Percentiles rank a stretch among this genome's conserved stretches.
Conservation (phyloP, 1,139 yeast genomes). For the Candida neerlandica region DNA sequence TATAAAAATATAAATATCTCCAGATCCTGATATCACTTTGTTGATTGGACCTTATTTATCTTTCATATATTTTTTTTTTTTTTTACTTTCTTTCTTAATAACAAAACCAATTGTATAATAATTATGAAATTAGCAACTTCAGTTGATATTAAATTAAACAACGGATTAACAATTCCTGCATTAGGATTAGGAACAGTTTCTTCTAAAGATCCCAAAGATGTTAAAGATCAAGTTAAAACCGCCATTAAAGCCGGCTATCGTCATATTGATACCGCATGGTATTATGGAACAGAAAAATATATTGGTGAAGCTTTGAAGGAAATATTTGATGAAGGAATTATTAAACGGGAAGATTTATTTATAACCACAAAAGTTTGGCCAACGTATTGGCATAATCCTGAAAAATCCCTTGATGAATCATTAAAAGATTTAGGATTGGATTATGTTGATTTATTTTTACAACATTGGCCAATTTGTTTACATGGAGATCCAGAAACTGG, state of each 20-base stretch:
- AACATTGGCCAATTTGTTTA: constrained; percentile 61
- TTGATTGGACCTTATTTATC: background rate
- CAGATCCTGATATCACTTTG: background rate
- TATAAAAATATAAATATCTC: too few relatives aligned
- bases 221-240: constrained; percentile 39
- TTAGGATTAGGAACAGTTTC: constrained; percentile 45
- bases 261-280: constrained; percentile 48
- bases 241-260: constrained; percentile 47
- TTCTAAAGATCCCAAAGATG: constrained; percentile 33
- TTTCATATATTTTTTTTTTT: background rate
- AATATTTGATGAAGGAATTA: constrained; percentile 47
- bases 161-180: constrained; percentile 40
- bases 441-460: constrained; percentile 59
- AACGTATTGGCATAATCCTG: constrained; percentile 39
- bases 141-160: constrained; percentile 27
- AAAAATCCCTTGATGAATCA: constrained; percentile 38
- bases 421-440: constrained; percentile 48
- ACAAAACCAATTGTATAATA: too few relatives aligned
- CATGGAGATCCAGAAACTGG: constrained; percentile 40
- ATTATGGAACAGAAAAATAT: constrained; percentile 51
- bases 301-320: constrained; percentile 55
- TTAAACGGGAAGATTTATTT: constrained; percentile 59
- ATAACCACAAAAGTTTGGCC: constrained; percentile 67
- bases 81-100: background rate
- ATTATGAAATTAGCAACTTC: constrained; percentile 23